phyloP scores from a whole-genome alignment of 2,329 filamentous ascomycete genomes.

The Beauveria bassiana region DNA sequence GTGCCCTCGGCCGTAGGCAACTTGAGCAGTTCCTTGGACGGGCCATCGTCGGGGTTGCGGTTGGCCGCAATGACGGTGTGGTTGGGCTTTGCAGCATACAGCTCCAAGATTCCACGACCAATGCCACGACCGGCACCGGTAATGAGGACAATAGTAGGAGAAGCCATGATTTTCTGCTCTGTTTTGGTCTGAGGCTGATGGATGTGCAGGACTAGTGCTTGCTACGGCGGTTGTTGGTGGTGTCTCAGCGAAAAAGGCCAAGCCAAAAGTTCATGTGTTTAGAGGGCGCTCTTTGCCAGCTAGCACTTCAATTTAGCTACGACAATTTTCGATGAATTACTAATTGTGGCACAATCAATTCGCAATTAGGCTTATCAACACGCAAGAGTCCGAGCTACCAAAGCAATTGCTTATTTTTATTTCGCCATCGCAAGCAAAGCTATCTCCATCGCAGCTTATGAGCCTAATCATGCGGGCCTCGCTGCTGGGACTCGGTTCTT shows the following conservation, averaged over 20 bases:
- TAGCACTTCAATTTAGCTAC: neutral
- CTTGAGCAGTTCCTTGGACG: slow-evolving; percentile 22
- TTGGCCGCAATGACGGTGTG: slow-evolving; percentile 39
- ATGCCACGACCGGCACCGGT: slow-evolving; percentile 33
- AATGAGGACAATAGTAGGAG: slow-evolving; percentile 20
- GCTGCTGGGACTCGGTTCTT: neutral
- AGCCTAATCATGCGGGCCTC: neutral
- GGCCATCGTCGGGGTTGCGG: slow-evolving; percentile 23
- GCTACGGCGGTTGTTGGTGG: neutral
- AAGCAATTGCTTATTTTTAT: neutral
- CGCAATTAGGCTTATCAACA: neutral
- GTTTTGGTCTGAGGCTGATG: neutral
- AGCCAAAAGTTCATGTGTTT: neutral
- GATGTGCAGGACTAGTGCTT: neutral
- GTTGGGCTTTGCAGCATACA: slow-evolving; percentile 43
- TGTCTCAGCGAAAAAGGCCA: neutral
- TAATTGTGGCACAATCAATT: neutral
- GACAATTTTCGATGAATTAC: neutral
- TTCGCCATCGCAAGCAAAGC: neutral
- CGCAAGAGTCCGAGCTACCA: too few species aligned
- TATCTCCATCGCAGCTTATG: neutral
- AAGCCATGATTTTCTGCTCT: neutral
- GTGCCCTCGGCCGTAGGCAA: slow-evolving; percentile 30
- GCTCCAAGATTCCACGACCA: slow-evolving; percentile 26
- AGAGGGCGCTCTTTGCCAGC: neutral